A percentile compares a stretch with the other conserved stretches of the same genome.
Conservation (phyloP, 2,329 filamentous ascomycete genomes). For the Nemania sp. region DNA sequence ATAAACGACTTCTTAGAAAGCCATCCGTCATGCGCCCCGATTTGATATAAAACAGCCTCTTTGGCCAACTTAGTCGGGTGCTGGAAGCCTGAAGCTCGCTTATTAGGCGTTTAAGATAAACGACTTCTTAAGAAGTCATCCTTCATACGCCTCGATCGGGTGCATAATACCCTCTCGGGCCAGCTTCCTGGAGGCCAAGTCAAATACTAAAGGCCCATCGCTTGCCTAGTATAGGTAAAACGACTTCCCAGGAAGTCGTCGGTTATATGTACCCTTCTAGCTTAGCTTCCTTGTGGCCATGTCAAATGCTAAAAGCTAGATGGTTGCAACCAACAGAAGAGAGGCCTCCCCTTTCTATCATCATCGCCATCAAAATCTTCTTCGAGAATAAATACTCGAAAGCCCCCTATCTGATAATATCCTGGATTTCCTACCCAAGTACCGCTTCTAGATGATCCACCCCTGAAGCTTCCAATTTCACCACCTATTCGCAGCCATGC, state of each 20-base stretch:
- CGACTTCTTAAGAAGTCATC: slow-evolving; percentile 22
- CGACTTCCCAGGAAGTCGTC: slow-evolving; percentile 13
- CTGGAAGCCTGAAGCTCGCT: background rate
- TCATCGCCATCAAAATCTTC: slow-evolving; percentile 25
- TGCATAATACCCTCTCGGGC: slow-evolving; percentile 21
- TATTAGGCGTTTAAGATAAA: slow-evolving; percentile 18
- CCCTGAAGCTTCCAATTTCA: slow-evolving; percentile 24
- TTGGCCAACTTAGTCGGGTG: slow-evolving; percentile 1
- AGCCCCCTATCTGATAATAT: slow-evolving; percentile 27
- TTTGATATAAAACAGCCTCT: slow-evolving; percentile 1
- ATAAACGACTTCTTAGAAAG: slow-evolving; percentile 17
- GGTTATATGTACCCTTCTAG: slow-evolving; percentile 17
- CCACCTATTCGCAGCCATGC: slow-evolving; percentile 19
- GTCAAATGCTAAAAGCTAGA: slow-evolving; percentile 24
- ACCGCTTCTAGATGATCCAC: slow-evolving; percentile 24
- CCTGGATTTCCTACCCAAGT: slow-evolving; percentile 23
- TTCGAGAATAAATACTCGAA: slow-evolving; percentile 27
- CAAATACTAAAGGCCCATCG: slow-evolving; percentile 24
- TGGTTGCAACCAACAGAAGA: slow-evolving; percentile 24
- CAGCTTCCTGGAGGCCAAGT: slow-evolving; percentile 20
- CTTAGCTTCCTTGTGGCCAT: slow-evolving; percentile 15
- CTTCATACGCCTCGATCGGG: slow-evolving; percentile 16
- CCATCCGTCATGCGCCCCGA: background rate
- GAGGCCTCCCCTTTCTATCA: slow-evolving; percentile 24
- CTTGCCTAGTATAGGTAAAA: slow-evolving; percentile 20